Evolutionary conservation across 2,329 filamentous ascomycete genomes (phyloP), one percentile per base, ranked within the genome.

Genomic region (Sclerotinia subarctica): DNA sequence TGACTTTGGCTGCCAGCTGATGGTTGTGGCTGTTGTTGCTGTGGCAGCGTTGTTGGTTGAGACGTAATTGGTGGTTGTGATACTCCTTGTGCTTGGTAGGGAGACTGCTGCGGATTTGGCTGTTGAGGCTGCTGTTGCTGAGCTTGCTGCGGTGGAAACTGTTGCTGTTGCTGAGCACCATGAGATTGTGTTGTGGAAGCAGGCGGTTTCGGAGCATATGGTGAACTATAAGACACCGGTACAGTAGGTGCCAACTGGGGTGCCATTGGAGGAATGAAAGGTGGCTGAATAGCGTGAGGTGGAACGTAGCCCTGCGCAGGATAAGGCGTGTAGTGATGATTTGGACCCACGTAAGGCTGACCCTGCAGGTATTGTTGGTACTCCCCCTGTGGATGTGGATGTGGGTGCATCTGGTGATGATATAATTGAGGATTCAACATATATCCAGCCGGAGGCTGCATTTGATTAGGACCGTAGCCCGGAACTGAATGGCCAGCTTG

Each of bases 191-290:
- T 57, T 67, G 68, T 66, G 38, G 70, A 26, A 19, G 72, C 49
- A n/a, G 70, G 42, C 35, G 74, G 75, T 60, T 75, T 77, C 38
- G 74, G 73, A 47, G 73, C 76, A 70, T 78, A 78, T 11, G 77
- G 77, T 58, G 77, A 78, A 58, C 76, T 78, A 65, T 78, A 78
- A 32, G 68, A 42, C n/a, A 66, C 51, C 68, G 68, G 59, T 53
- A 53, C 69, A 1, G 70, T 59, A 24, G 69, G 67, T 38, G 68
- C 69, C 62, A 75, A 64, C 59, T 73, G 72, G 69, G 72, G 70
- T 65, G 73, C 69, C 46, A 76, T 71, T 54, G 71, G 60, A 64
- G 70, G 63, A 57, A 68, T 56, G 7, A 67, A 67, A 35, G 69
- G 68, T 59, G 68, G 69, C 56, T 65, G 65, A 52, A 69, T 69